phyloP scores from a whole-genome alignment of 2,329 filamentous ascomycete genomes.

The Biscogniauxia sp. region DNA sequence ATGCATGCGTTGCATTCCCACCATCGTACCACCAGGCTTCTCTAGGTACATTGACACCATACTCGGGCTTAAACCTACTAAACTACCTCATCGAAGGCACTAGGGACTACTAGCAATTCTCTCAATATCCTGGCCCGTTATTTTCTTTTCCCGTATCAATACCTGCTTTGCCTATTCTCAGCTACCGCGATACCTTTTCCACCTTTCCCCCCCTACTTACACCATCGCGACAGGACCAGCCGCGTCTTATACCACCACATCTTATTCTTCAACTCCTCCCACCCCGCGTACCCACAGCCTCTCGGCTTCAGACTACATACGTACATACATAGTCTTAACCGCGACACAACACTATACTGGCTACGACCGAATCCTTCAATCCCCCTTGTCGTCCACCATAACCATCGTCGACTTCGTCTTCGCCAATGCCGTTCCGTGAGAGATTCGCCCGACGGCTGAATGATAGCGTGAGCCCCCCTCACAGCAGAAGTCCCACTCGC shows the following conservation, averaged over 20 bases:
- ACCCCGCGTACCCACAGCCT: not conserved
- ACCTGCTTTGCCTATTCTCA: not conserved
- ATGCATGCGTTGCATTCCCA: not conserved
- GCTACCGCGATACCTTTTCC: too few relatives aligned
- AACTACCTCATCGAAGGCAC: not conserved
- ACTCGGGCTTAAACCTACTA: not conserved
- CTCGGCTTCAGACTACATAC: not conserved
- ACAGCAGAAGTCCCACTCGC: constrained; percentile 17
- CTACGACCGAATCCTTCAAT: not conserved
- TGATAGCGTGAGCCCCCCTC: constrained; percentile 31
- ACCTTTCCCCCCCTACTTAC: not conserved
- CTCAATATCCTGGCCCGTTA: too few relatives aligned
- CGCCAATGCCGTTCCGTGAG: constrained; percentile 32
- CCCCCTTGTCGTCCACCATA: not conserved
- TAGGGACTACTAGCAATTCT: not conserved
- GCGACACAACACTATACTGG: too few relatives aligned
- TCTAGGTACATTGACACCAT: too few relatives aligned
- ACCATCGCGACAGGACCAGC: not conserved
- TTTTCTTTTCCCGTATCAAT: not conserved
- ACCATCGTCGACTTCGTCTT: not conserved
- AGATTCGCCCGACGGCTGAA: constrained; percentile 30
- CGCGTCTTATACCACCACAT: not conserved
- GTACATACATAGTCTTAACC: not conserved
- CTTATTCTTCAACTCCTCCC: not conserved
- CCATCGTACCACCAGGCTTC: not conserved